Base-by-base conservation (phyloP, 768 basidiomycete species). In the Trichaptum fuscoviolaceum region DNA sequence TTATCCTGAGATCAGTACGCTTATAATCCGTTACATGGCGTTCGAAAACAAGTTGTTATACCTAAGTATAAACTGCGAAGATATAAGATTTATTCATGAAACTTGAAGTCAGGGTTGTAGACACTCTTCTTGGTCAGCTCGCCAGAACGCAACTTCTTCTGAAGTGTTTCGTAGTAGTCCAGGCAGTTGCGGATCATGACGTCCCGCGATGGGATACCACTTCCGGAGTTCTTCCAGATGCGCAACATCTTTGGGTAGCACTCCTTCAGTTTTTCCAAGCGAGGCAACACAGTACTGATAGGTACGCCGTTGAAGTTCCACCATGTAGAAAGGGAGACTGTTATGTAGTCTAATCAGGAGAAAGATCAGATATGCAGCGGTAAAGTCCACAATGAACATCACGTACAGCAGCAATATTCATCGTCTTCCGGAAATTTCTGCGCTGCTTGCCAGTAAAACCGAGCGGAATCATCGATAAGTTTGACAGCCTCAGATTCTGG, bases 341-440 rank as follows among this genome's bases (percentile, higher is more conserved):
- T 25, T 12, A 61, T 61, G 24, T 34, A 25, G 15, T 61, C 30
- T 34, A 61, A 61, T 5, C 10, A 61, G 24, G 9, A 6, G 59
- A 61, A 61, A 3, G 23, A 15, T 18, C 30, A 61, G 15, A 61
- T 15, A 17, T 7, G 59, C 23, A 2, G 9, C 3, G 25, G 2
- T 23, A 61, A 5, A 5, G 24, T 18, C 9, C 1, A 23, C 8
- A 6, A 5, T 25, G 23, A 18, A 69, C n/a, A n/a, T n/a, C n/a
- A n/a, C 75, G 62, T 62, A 70, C 72, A 71, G 3, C 71, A 68
- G 63, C 74, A 72, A 30, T 73, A 66, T 71, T 82, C 79, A 58
- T 82, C 81, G 66, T 83, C 82, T 23, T 73, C 70, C 18, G 78
- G 78, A 62, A 71, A 77, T 35, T 64, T 60, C 4, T 65, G 69